Conservation (phyloP, 257 asterid species). For the Lantana camara region DNA sequence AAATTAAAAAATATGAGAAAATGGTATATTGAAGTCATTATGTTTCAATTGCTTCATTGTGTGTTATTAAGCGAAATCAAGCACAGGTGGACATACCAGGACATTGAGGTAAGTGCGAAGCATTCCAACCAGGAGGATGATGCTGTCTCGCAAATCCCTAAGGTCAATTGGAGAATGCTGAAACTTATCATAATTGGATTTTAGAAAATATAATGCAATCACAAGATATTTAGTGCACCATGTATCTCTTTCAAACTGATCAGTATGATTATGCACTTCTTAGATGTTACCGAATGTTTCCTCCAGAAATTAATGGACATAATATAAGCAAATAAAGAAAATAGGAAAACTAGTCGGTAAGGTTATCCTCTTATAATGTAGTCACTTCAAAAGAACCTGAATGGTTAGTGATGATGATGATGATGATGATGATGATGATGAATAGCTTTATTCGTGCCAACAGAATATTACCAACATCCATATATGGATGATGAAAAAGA, state of each 20-base stretch:
- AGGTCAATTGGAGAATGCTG: slow-evolving; percentile 29
- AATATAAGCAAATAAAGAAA: no score
- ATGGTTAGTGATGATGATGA: not conserved
- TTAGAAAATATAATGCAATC: slow-evolving; percentile 17
- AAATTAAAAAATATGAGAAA: slow-evolving; percentile 16
- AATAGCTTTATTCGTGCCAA: not conserved
- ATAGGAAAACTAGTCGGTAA: no score
- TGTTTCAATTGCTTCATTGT: not conserved
- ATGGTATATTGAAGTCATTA: not conserved
- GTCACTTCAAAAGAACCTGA: not conserved
- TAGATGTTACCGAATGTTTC: not conserved
- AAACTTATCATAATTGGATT: slow-evolving; percentile 17
- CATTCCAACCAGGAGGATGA: slow-evolving; percentile 81
- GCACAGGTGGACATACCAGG: slow-evolving; percentile 58
- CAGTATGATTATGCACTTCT: slow-evolving; percentile 7
- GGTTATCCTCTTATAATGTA: not conserved
- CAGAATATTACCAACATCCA: slow-evolving; percentile 6
- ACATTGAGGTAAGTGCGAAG: slow-evolving; percentile 85
- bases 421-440: not conserved
- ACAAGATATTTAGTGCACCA: slow-evolving; percentile 9
- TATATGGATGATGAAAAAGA: slow-evolving; percentile 22
- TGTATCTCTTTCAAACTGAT: slow-evolving; percentile 21
- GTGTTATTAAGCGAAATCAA: not conserved
- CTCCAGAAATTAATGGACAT: not conserved
- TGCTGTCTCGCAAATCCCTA: slow-evolving; percentile 86